Evolutionary conservation across 1,284 basidiomycete genomes (phyloP), one percentile per base, ranked within the genome.

Genomic region (Veloporphyrellus conicus): DNA sequence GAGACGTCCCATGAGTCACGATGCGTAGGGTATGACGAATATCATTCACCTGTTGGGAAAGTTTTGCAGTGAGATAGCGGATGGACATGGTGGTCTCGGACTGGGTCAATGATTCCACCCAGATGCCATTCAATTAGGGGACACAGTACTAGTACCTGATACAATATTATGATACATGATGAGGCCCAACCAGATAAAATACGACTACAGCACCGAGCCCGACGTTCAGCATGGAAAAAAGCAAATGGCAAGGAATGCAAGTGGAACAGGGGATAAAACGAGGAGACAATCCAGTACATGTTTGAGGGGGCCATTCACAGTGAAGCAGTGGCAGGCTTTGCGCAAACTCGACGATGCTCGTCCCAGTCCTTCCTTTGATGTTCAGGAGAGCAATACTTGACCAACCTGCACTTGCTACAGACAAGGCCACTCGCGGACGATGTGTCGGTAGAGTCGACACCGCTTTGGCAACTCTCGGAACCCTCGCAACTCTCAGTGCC

Each of bases 351-450:
- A 47, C 74, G 71, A 62, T 87, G 84, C 61, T 87, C 84, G 28
- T 82, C 78, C 83, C 83, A 87, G 54, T 87, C 84, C 59, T 76
- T 76, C 61, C 70, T 72, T 67, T 87, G 84, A 60, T 86, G 83
- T 54, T 82, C 79, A 12, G 76, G 65, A 40, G 79, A 83, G 59
- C 84, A 87, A 57, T 87, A 87, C 64, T 78, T 82, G 55, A 87
- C 84, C 43, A 87, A 69, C 62, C 78, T 80, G 68, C 84, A 87
- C 63, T 82, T 82, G 67, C 83, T 82, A 63, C 84, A 87, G 25
- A 79, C 71, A 58, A 81, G 77, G 34, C 76, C 80, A 41, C 64
- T 65, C 57, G 43, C 53, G 39, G 52, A 45, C 27, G 62, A 37
- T 12, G 40, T 40, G 23, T 64, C 62, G 15, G 41, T 29, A 34